Percentiles rank a stretch among this genome's conserved stretches.
phyloP scores from a whole-genome alignment of 1,284 basidiomycete species.

The Trametes polyzona region DNA sequence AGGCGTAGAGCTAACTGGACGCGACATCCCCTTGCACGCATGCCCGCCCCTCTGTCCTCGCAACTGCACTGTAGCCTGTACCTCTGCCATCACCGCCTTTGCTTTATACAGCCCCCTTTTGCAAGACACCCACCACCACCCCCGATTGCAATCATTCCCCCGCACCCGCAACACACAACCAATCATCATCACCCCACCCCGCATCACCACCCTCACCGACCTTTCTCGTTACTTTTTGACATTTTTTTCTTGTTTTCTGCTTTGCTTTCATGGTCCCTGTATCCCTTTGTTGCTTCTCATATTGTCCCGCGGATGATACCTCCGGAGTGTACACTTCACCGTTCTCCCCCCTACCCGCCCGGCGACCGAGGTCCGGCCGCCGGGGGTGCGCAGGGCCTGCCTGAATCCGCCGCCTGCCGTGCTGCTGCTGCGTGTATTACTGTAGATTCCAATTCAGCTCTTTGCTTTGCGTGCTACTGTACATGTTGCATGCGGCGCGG shows the following conservation, averaged over 20 bases:
- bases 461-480: constrained; percentile 22
- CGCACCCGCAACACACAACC: too few relatives aligned
- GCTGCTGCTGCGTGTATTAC: constrained; percentile 24
- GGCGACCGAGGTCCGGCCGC: constrained; percentile 14
- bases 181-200: too few relatives aligned
- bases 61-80: background rate
- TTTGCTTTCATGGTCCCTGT: constrained; percentile 3
- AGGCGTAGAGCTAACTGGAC: too few relatives aligned
- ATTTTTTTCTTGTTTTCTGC: background rate
- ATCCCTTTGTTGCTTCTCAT: constrained; percentile 5
- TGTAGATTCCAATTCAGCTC: constrained; percentile 20
- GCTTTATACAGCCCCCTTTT: background rate
- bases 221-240: too few relatives aligned
- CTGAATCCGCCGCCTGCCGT: background rate
- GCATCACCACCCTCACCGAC: too few relatives aligned
- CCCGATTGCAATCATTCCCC: too few relatives aligned
- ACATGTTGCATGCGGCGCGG: constrained; percentile 22
- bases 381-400: constrained; percentile 13
- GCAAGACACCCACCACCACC: too few relatives aligned
- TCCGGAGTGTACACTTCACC: constrained; percentile 3
- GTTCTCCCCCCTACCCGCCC: too few relatives aligned
- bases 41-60: background rate
- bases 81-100: background rate
- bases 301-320: background rate
- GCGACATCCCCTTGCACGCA: too few relatives aligned